Base-by-base conservation (phyloP, 805 yeast species). In the Yarrowia phangngaensis region DNA sequence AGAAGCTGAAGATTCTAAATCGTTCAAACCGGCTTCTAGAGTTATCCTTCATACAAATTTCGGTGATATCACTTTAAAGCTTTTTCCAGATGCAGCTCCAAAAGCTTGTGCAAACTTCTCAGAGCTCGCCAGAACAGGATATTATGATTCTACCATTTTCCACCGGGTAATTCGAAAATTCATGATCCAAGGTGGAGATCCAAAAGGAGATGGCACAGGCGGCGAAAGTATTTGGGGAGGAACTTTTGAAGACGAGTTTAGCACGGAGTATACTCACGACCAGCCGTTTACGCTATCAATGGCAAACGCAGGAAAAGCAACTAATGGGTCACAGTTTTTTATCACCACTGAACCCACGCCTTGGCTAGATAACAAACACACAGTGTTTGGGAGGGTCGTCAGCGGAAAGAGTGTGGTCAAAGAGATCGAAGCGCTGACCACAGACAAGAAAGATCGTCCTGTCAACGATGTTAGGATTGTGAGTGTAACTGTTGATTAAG, bases 131-230 rank as follows among this genome's bases (percentile, higher is more conserved):
- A 35, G 55, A 24, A 59, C 58, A 4, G 67, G 67, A 11, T 72
- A 70, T 54, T 72, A 72, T 58, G 62, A 72, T 53, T 57, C 62
- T 17, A 55, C 67, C 13, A 64, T 64, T 8, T 64, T 65, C 55
- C 70, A 66, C 49, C 51, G 64, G 13, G 58, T 77, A 13, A 75
- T 77, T 54, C 69, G 72, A 54, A 71, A 69, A 46, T 77, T 77
- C 56, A 77, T 77, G 81, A 71, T 78, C 54, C 82, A 77, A 59
- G 76, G 77, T 32, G 82, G 82, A 17, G 82, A 77, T 63, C 80
- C 79, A 41, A 48, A 56, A 3, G 71, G 71, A 5, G 66, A 66
- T 50, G 71, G 71, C 5, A 64, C 70, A 1, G 71, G 71, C 5
- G 71, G 71, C 4, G 64, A 64, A 31, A 56, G 64, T 30, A 60